Evolutionary conservation across 768 basidiomycete species (phyloP).

Genomic region (Paxillus ammoniavirescens): DNA sequence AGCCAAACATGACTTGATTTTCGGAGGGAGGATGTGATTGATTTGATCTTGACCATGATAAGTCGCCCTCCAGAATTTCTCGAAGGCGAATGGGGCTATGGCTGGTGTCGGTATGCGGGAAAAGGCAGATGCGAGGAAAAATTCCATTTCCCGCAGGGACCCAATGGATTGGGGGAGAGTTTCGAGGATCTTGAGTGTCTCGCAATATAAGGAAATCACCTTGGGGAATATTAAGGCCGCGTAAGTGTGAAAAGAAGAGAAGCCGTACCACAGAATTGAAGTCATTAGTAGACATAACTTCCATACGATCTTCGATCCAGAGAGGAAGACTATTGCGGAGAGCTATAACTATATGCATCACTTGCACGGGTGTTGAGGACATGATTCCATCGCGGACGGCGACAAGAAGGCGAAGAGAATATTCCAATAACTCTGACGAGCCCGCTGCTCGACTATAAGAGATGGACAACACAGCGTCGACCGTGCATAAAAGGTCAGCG

Average conservation of each 20-base stretch:
- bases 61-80: conserved; percentile 56
- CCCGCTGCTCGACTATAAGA: conserved; percentile 32
- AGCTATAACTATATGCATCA: conserved; percentile 35
- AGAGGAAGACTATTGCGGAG: conserved; percentile 40
- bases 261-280: conserved; percentile 47
- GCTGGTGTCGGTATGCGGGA: conserved; percentile 44
- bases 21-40: conserved; percentile 37
- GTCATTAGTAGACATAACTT: conserved; percentile 40
- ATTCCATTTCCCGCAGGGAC: conserved; percentile 40
- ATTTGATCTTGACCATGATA: conserved; percentile 46
- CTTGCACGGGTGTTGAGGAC: conserved; percentile 23
- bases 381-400: conserved; percentile 34
- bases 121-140: conserved; percentile 53
- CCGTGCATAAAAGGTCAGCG: conserved; percentile 24
- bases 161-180: conserved; percentile 38
- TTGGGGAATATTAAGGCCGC: conserved; percentile 5
- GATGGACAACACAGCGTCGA: conserved; percentile 31
- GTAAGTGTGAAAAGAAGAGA: conserved; percentile 1
- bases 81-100: conserved; percentile 51
- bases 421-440: conserved; percentile 22
- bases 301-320: conserved; percentile 53
- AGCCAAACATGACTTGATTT: conserved; percentile 43
- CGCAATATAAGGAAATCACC: conserved; percentile 43
- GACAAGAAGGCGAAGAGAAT: conserved; percentile 38
- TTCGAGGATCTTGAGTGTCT: conserved; percentile 40